Base-by-base conservation (phyloP, 2,329 filamentous ascomycete species). In the Pseudogymnoascus sp. region DNA sequence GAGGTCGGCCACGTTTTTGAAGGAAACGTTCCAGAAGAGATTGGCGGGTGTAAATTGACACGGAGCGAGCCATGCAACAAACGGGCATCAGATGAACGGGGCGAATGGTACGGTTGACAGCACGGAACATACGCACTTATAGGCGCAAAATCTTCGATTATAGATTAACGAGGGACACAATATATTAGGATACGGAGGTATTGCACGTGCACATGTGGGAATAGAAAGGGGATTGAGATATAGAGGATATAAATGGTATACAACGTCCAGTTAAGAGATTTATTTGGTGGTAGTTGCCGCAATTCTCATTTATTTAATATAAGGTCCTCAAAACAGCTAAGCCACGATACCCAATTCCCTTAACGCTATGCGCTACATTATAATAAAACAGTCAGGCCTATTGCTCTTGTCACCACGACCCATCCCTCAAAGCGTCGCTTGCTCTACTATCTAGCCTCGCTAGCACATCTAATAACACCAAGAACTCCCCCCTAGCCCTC, bases 381-480 rank as follows among this genome's bases (percentile, higher is more conserved):
- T 50, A 22, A 50, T 18, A 5, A 50, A 18, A 30, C 43, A 50
- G 9, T 8, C 14, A 47, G 37, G 36, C 41, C 12, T n/a, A 20
- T 41, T 53, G 22, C n/a, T 37, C 18, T 4, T 62, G 37, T 30
- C 22, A 59, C 43, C 30, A 53, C 0, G 71, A 72, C 18, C 68
- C 68, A 58, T 65, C 74, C 57, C 70, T 69, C 3, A 78, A 64
- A 1, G 75, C 72, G 67, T 77, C 74, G 0, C 75, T 77, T 2
- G 76, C 75, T 57, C 75, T 77, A 0, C 75, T 77, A 43, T 78
- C 75, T 4, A 78, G 65, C 12, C 74, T 66, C 2, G 75, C 73
- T 30, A 78, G 65, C 6, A 77, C 67, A 60, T 78, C 75, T 0
- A 78, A 68, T 1, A 78, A 66, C 1, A 76, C 70, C 1, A 67